Conservation (phyloP, 768 basidiomycete genomes). For the Dioszegia crocea region DNA sequence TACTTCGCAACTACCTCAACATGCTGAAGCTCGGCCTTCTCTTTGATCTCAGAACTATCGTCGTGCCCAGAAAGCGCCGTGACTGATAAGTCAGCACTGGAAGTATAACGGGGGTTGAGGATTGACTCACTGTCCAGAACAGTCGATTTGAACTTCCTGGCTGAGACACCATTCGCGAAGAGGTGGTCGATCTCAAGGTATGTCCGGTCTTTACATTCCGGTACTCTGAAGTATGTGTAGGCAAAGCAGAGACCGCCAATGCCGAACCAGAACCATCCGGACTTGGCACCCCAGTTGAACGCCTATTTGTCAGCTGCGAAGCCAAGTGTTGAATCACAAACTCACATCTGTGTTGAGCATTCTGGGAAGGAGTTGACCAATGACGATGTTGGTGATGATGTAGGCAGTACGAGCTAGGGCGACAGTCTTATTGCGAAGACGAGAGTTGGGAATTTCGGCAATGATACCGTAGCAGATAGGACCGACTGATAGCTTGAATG, state of each 20-base stretch:
- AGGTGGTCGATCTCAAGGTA: constrained; percentile 41
- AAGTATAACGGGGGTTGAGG: too few species aligned
- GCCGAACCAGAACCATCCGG: constrained; percentile 13
- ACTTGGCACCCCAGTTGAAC: constrained; percentile 21
- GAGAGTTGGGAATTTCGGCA: constrained; percentile 26
- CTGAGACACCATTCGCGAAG: constrained; percentile 29
- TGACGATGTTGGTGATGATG: constrained; percentile 6
- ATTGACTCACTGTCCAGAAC: too few species aligned
- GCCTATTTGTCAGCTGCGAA: not conserved
- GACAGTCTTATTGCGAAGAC: constrained; percentile 23
- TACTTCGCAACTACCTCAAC: too few species aligned
- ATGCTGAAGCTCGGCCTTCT: too few species aligned
- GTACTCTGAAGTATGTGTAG: constrained; percentile 28
- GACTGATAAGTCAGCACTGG: too few species aligned
- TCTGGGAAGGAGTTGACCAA: constrained; percentile 11
- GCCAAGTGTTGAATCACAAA: too few species aligned
- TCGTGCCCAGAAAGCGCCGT: too few species aligned
- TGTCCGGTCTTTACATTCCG: constrained; percentile 32
- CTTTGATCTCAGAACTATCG: too few species aligned
- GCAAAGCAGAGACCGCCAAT: not conserved
- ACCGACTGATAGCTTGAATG: constrained; percentile 14
- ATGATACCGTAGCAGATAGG: constrained; percentile 27
- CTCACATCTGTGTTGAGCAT: constrained; percentile 13
- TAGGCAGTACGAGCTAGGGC: constrained; percentile 24
- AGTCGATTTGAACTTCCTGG: constrained; percentile 26